Evolutionary conservation across 2,329 filamentous ascomycete genomes (phyloP).

Genomic region (Venturia pyrina): DNA sequence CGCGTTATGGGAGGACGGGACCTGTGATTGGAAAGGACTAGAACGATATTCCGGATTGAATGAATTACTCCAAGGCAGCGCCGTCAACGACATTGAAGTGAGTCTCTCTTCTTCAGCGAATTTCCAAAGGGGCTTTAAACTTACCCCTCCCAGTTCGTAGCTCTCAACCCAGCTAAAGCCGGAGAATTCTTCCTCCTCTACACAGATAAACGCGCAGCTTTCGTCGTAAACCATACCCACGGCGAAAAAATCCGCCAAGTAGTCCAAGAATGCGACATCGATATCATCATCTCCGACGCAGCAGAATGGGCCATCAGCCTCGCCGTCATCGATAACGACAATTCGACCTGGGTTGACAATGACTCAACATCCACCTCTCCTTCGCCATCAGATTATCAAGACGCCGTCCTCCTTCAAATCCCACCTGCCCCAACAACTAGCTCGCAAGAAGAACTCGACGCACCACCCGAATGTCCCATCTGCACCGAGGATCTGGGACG

Average conservation of each 20-base stretch:
- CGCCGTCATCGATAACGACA: not conserved
- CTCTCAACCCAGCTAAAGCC: not conserved
- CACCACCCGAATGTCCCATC: not conserved
- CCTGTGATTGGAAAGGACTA: not conserved
- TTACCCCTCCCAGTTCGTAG: not conserved
- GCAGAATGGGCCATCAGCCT: not conserved
- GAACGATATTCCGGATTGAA: not conserved
- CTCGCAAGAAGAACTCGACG: not conserved
- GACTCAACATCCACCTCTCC: not conserved
- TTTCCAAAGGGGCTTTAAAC: too few species aligned
- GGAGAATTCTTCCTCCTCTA: slow-evolving; percentile 1
- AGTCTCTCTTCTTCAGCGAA: not conserved
- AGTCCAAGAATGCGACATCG: not conserved
- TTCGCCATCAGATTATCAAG: not conserved
- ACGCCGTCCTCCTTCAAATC: not conserved
- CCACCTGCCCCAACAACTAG: not conserved
- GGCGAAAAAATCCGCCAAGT: not conserved
- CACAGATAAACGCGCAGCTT: not conserved
- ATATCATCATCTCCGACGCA: not conserved
- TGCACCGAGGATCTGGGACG: not conserved
- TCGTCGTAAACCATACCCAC: not conserved
- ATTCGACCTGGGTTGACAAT: not conserved
- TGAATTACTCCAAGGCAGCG: not conserved
- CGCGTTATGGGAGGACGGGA: not conserved
- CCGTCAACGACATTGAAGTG: not conserved